Evolutionary conservation across 495 filamentous ascomycete genomes (phyloP).

Genomic region (Aspergillus saccharolyticus): DNA sequence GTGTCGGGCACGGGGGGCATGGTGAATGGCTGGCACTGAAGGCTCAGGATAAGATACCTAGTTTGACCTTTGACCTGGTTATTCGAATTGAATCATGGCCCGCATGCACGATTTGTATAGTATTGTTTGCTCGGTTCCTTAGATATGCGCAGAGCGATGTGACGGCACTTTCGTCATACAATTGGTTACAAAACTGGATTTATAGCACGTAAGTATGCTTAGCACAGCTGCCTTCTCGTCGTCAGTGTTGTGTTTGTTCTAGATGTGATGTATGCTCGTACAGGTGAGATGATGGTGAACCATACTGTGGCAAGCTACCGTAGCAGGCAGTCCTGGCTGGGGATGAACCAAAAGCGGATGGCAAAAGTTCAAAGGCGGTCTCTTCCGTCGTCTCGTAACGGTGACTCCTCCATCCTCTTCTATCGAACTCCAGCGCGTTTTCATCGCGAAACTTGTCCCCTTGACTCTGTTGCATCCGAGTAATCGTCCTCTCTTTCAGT

Average conservation of each 20-base stretch:
- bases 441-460: slow-evolving; percentile 15
- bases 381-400: slow-evolving; percentile 17
- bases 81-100: slow-evolving; percentile 10
- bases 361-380: slow-evolving; percentile 19
- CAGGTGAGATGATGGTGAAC: not conserved
- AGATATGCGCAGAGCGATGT: not conserved
- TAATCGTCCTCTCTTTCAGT: not conserved
- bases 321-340: not conserved
- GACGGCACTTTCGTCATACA: not conserved
- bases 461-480: not conserved
- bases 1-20: slow-evolving; percentile 30
- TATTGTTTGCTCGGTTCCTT: not conserved
- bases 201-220: not conserved
- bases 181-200: not conserved
- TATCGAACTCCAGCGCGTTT: slow-evolving; percentile 18
- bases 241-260: not conserved
- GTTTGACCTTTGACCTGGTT: not conserved
- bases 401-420: slow-evolving; percentile 17
- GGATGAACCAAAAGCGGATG: slow-evolving; percentile 17
- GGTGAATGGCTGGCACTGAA: slow-evolving; percentile 44
- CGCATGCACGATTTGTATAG: not conserved
- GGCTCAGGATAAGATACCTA: not conserved
- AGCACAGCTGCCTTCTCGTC: not conserved
- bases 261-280: not conserved
- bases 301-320: not conserved